A percentile compares a stretch with the other conserved stretches of the same genome.
phyloP scores from a whole-genome alignment of 768 basidiomycete genomes.

The Lactarius hatsudake region DNA sequence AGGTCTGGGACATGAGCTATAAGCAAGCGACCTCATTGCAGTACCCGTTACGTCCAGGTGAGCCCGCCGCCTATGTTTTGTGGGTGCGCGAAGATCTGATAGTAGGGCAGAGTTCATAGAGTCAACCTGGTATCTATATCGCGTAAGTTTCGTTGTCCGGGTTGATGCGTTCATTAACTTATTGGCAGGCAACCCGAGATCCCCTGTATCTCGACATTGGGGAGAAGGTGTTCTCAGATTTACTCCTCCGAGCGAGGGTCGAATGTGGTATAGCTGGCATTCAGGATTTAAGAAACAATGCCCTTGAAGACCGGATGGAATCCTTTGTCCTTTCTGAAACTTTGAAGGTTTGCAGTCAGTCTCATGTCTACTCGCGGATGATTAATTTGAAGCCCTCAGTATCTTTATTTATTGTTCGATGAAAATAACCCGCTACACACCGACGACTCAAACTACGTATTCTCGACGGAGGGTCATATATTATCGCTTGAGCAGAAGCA shows the following conservation, averaged over 20 bases:
- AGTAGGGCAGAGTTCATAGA: slow-evolving; percentile 76
- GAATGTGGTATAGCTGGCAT: slow-evolving; percentile 85
- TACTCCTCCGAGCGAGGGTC: slow-evolving; percentile 72
- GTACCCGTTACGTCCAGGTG: slow-evolving; percentile 75
- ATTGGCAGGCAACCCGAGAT: slow-evolving; percentile 81
- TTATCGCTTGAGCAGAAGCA: slow-evolving; percentile 59
- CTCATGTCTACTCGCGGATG: neutral
- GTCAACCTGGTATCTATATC: slow-evolving; percentile 93
- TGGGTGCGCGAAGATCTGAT: slow-evolving; percentile 1
- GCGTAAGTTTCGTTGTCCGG: slow-evolving; percentile 45
- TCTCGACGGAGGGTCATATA: slow-evolving; percentile 95
- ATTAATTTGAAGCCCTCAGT: slow-evolving; percentile 44
- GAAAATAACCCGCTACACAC: slow-evolving; percentile 71
- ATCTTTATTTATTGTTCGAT: slow-evolving; percentile 90
- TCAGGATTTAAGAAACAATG: slow-evolving; percentile 70
- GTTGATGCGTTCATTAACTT: slow-evolving; percentile 8
- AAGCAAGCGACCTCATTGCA: slow-evolving; percentile 70
- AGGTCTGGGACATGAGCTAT: slow-evolving; percentile 83
- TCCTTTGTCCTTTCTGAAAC: slow-evolving; percentile 94
- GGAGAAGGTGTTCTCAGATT: slow-evolving; percentile 76
- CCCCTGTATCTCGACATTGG: slow-evolving; percentile 91
- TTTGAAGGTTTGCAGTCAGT: slow-evolving; percentile 58
- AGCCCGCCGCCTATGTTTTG: neutral
- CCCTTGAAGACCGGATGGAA: slow-evolving; percentile 93
- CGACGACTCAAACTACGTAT: slow-evolving; percentile 84